Evolutionary conservation across 1,139 yeast species (phyloP).

Genomic region (Scheffersomyces lignicola): DNA sequence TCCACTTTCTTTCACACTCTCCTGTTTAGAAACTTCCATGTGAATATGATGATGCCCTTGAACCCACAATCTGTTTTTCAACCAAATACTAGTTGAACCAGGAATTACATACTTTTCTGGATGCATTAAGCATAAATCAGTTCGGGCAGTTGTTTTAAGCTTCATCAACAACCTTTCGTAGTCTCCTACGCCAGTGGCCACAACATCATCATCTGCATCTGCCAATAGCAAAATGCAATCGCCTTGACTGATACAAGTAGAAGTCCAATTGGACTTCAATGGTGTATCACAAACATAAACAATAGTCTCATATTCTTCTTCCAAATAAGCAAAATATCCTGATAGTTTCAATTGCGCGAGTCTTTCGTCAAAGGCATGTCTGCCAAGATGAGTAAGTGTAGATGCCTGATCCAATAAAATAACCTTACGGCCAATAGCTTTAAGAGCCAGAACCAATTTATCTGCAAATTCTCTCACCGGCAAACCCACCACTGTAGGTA

Average conservation of each 20-base stretch:
- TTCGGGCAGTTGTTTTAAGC: slow-evolving; percentile 81
- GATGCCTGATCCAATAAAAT: slow-evolving; percentile 81
- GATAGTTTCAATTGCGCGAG: slow-evolving; percentile 80
- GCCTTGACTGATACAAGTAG: slow-evolving; percentile 91
- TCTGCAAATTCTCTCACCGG: slow-evolving; percentile 87
- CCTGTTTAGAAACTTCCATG: slow-evolving; percentile 38
- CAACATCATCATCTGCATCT: slow-evolving; percentile 61
- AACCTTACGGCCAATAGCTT: slow-evolving; percentile 70
- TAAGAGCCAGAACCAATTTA: slow-evolving; percentile 66
- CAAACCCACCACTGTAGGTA: slow-evolving; percentile 76
- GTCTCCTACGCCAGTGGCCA: slow-evolving; percentile 76
- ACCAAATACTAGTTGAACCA: slow-evolving; percentile 84
- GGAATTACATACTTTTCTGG: slow-evolving; percentile 80
- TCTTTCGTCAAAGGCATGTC: slow-evolving; percentile 85
- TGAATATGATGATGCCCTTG: slow-evolving; percentile 92
- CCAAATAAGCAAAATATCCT: slow-evolving; percentile 88
- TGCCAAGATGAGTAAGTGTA: slow-evolving; percentile 77
- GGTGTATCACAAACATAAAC: slow-evolving; percentile 88
- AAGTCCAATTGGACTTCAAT: slow-evolving; percentile 84
- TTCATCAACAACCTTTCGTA: slow-evolving; percentile 76
- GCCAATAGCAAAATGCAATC: slow-evolving; percentile 80
- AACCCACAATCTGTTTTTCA: slow-evolving; percentile 84
- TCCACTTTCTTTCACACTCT: slow-evolving; percentile 13
- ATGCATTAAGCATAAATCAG: slow-evolving; percentile 83
- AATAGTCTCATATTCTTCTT: slow-evolving; percentile 83